Conservation (phyloP, 108 stramenopile species). For the Skeletonema tropicum region DNA sequence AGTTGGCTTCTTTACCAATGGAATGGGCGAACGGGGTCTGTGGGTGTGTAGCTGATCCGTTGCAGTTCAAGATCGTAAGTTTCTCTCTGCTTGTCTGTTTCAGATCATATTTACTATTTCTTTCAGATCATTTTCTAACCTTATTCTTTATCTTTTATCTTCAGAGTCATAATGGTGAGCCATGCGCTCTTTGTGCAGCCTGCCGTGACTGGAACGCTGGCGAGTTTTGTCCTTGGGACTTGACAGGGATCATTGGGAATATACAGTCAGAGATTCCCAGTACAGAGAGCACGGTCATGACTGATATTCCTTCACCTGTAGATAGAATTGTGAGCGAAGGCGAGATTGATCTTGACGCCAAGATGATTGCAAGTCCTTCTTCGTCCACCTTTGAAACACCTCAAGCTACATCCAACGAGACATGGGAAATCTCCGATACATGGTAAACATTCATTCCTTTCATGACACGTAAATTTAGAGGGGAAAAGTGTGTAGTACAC, state of each 20-base stretch:
- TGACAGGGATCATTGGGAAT: slow-evolving; percentile 6
- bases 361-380: not conserved
- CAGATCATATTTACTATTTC: not conserved
- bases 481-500: not conserved
- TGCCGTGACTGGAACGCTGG: slow-evolving; percentile 53
- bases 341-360: not conserved
- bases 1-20: not conserved
- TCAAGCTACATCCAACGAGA: slow-evolving; percentile 3
- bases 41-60: not conserved
- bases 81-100: not conserved
- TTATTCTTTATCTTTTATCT: not conserved
- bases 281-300: not conserved
- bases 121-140: not conserved
- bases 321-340: not conserved
- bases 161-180: slow-evolving; percentile 24
- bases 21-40: not conserved
- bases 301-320: not conserved
- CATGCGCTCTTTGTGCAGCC: slow-evolving; percentile 47
- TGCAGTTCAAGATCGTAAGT: slow-evolving; percentile 1
- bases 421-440: not conserved
- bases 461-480: not conserved
- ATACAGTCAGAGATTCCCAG: not conserved
- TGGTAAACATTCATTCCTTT: slow-evolving; percentile 4
- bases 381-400: slow-evolving; percentile 1
- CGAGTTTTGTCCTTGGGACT: slow-evolving; percentile 54